Evolutionary conservation across 306 rosid species (phyloP), one percentile per base, ranked within the genome.

Genomic region (Malus domestica): DNA sequence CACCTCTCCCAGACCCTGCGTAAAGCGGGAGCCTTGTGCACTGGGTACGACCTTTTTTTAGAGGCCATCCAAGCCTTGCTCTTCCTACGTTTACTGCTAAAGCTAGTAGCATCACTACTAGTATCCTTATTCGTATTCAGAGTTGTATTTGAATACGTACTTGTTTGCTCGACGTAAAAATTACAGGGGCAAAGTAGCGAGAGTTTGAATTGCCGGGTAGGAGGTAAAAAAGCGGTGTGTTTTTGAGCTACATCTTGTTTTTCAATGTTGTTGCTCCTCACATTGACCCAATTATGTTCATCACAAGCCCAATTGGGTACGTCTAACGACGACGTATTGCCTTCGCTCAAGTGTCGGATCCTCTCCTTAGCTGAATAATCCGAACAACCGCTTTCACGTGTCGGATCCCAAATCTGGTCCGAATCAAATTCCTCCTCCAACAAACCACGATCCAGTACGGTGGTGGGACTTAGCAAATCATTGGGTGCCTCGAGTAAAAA

Each of bases 271-370:
- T 76, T 75, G 80, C 82, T 83, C 87, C 97, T 90, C 30, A 95
- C 97, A 0, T 89, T 88, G 46, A 83, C 61, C 99, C 99, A 92
- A 44, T 3, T 3, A 30, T 83, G 60, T 25, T 84, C 90, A 67
- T 78, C 76, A 25, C 63, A 78, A 74, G 67, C 85, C 96, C 96
- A 90, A 79, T 67, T 27, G 5, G 83, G 78, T 19, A 72, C 58
- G 44, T 44, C 30, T 67, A 44, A 72, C 81, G 79, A 72, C 23
- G 73, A 20, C 55, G 62, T 63, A 6, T 67, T 61, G 1, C 61
- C 72, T 25, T 54, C 75, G 29, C 84, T 73, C 87, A 95, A 79
- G 59, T 70, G 67, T 29, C 73, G 57, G 72, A 92, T 83, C 82
- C 97, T 88, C 73, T 80, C 85, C 32, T 52, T 15, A 3, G 87